These are phyloP conservation scores for Cladosporium sp. DNA, from an alignment of 2,329 filamentous ascomycete species.

Conservation along the genomic window DNA sequence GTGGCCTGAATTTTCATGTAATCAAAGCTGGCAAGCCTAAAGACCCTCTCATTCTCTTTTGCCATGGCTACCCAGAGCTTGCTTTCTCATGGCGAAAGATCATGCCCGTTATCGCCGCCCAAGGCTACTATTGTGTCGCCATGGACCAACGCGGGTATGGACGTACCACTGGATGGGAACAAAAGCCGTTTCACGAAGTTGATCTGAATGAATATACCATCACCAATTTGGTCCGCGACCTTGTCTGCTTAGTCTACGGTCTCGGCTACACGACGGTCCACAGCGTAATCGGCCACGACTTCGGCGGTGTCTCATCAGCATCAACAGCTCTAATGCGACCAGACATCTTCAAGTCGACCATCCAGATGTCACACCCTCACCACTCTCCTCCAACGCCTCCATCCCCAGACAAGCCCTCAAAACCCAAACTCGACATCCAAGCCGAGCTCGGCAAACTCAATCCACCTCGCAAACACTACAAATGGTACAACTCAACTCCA, in stretches of 20 bases:
- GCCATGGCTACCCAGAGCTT: slow-evolving; percentile 66
- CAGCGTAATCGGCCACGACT: slow-evolving; percentile 64
- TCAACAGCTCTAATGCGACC: slow-evolving; percentile 59
- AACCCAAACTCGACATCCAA: slow-evolving; percentile 46
- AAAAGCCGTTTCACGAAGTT: slow-evolving; percentile 46
- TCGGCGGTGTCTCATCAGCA: slow-evolving; percentile 58
- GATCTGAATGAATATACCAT: slow-evolving; percentile 56
- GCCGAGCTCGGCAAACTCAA: slow-evolving; percentile 50
- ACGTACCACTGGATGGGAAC: slow-evolving; percentile 59
- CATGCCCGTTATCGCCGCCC: slow-evolving; percentile 53
- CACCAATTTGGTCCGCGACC: slow-evolving; percentile 58
- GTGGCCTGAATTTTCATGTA: slow-evolving; percentile 59
- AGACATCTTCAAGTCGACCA: slow-evolving; percentile 59
- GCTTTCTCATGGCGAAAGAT: slow-evolving; percentile 67
- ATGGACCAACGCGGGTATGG: slow-evolving; percentile 67
- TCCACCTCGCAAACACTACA: slow-evolving; percentile 65
- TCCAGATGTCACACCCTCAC: slow-evolving; percentile 64
- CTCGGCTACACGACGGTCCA: slow-evolving; percentile 56
- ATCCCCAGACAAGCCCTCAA: slow-evolving; percentile 41
- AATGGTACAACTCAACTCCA: slow-evolving; percentile 58
- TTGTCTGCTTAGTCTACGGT: slow-evolving; percentile 57
- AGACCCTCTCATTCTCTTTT: slow-evolving; percentile 56
- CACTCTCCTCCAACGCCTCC: slow-evolving; percentile 49
- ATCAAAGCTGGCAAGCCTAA: slow-evolving; percentile 50
- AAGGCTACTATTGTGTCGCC: slow-evolving; percentile 63